Conservation (phyloP, 140 eudicot genomes). For the Cichorium intybus region DNA sequence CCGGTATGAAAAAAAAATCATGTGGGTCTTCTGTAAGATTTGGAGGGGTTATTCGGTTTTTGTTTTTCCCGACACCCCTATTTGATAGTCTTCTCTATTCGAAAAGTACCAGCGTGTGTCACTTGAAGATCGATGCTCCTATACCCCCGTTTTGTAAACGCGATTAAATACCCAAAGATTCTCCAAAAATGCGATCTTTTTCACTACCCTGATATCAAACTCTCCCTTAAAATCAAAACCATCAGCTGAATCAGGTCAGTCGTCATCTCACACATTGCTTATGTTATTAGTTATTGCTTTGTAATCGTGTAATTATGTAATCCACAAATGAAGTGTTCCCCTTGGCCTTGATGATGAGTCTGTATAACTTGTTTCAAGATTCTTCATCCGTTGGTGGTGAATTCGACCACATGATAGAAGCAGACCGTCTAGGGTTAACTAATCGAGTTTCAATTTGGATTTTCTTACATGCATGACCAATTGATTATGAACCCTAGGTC, state of each 20-base stretch:
- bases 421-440: too few relatives aligned
- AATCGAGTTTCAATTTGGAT: background rate
- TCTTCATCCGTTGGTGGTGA: background rate
- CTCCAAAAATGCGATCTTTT: conserved; percentile 11
- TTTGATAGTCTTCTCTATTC: too few relatives aligned
- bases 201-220: conserved; percentile 6
- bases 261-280: too few relatives aligned
- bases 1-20: too few relatives aligned
- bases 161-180: conserved; percentile 13
- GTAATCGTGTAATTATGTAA: background rate
- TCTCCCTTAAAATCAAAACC: conserved; percentile 9
- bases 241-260: conserved; percentile 30
- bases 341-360: background rate
- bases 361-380: background rate
- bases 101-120: background rate
- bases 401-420: background rate
- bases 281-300: background rate
- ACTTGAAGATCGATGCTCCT: conserved; percentile 4
- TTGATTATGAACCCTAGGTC: conserved; percentile 13
- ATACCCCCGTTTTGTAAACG: background rate
- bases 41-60: too few relatives aligned
- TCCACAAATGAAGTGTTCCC: background rate
- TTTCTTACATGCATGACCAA: background rate
- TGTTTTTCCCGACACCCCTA: too few relatives aligned
- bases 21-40: too few relatives aligned